Base-by-base conservation (phyloP, 306 rosid species). In the Quercus dentata region DNA sequence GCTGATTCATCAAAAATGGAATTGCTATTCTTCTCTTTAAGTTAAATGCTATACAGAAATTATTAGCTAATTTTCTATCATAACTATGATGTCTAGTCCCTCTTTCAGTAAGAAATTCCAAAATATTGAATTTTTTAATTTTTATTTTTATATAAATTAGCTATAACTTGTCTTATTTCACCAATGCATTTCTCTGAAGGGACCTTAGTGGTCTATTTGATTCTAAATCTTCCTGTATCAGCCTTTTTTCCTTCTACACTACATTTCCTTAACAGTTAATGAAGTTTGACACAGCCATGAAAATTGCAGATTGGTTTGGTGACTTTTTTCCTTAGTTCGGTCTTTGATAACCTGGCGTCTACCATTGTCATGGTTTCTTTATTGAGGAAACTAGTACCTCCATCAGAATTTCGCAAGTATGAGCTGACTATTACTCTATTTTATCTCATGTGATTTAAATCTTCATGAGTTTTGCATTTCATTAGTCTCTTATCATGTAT, bases 301-400 rank as follows among this genome's bases (percentile, higher is more conserved):
- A 52, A 72, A 76, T 84, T 84, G 81, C 90, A 95, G 99, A 75
- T 95, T 83, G 97, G 99, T 44, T 75, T 89, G 77, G 93, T 91
- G 74, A 95, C 96, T 4, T 95, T 95, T 81, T 91, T 87, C 78
- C 97, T 95, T 71, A 95, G 99, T 85, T 57, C 99, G 20, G 71
- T 92, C 82, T 90, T 95, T 14, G 97, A 95, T 91, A 95, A 95
- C 89, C 87, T 92, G 84, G 92, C 97, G 19, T 90, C 99, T 55
- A 95, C 99, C 71, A 95, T 95, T 71, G 84, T 89, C 86, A 95
- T 95, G 99, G 95, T 92, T 79, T 95, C 97, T 79, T 81, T 95
- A 70, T 85, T 95, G 87, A 88, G 94, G 81, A 92, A 95, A 81
- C 87, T 95, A 75, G 92, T 89, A 81, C 98, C 98, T 83, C 95